Base-by-base conservation (phyloP, 306 rosid genomes). In the Rubus parviflorus region DNA sequence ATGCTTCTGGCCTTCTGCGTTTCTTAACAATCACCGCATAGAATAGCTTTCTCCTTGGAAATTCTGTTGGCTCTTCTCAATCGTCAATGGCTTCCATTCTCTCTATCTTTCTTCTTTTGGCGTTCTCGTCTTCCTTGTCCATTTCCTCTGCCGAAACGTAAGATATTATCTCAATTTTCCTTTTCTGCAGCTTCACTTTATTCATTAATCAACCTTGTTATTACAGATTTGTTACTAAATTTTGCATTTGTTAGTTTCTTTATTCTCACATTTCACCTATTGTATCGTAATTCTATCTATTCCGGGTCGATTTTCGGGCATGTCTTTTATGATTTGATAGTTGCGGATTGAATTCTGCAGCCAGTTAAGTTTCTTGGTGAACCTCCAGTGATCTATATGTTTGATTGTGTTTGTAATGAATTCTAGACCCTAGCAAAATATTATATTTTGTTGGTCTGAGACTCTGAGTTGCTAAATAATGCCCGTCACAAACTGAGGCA, bases 101-200 rank as follows among this genome's bases (percentile, higher is more conserved):
- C 77, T 68, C 82, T 12, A 22, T 83, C 15, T 43, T 83, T 41
- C 81, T 87, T 72, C 86, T 85, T 72, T 61, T 73, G 64, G 76
- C 77, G 30, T 30, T 82, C 15, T 53, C 68, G 74, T 54, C 77
- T 38, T 30, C 80, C 15, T 53, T 71, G 76, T 54, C 47, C 37
- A 46, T 73, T 78, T 79, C 80, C 43, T 83, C 85, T 40, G 81
- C 85, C 13, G 68, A 81, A 61, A 81, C 83, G 96, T 92, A 64
- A 88, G 75, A 37, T 52, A 47, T 62, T 76, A 20, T 52, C 62
- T 51, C 49, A 65, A 57, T 37, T 45, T 63, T 53, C 60, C n/a
- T 60, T 66, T 65, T 22, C 42, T 64, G 17, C 42, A 37, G 52
- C 71, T 46, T 46, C 7, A 30, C 35, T 30, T 30, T 30, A 30